Base-by-base conservation (phyloP, 495 filamentous ascomycete species). In the Trichoderma orchidacearum region DNA sequence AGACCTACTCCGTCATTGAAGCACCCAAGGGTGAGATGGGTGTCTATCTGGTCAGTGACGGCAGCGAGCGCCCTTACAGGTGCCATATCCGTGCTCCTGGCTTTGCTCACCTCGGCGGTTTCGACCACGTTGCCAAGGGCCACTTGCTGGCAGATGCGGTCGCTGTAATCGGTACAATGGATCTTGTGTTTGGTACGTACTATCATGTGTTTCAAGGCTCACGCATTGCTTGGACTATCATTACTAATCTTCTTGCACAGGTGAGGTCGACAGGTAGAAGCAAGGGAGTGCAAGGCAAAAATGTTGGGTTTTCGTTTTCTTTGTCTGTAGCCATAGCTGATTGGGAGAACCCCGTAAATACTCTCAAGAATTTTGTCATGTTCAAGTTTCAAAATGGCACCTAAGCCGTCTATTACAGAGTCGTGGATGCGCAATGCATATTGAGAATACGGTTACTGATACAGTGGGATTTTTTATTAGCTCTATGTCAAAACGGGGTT, bases 21-120 rank as follows among this genome's bases (percentile, higher is more conserved):
- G 93, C 93, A 21, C 93, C 93, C 56, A 99, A 99, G 83, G 93
- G 93, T 65, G 93, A 99, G 76, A 99, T 99, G 93, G 93, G 85
- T 66, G 93, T 99, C 30, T 99, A 84, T 69, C 73, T 99, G n/a
- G 94, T 99, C 59, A 89, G 85, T 68, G 93, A 99, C 68, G 93
- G 93, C 53, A 93, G 81, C 64, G 93, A 99, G 79, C 77, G 93
- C 59, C 93, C 93, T 36, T 99, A 99, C 75, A 80, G 94, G 63
- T 96, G 95, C 73, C 95, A 96, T 79, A 95, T 99, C 64, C 82
- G 93, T 61, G 91, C 94, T 32, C 93, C 93, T 34, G 93, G 93
- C 55, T 99, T 99, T 64, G 94, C 93, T 50, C 93, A 99, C 80
- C 73, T 99, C 67, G 82, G 82, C 60, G 89, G 89, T 57, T 96